These are phyloP conservation scores for Achaetomium macrosporum DNA, from an alignment of 2,329 filamentous ascomycete species.

Conservation along the genomic window DNA sequence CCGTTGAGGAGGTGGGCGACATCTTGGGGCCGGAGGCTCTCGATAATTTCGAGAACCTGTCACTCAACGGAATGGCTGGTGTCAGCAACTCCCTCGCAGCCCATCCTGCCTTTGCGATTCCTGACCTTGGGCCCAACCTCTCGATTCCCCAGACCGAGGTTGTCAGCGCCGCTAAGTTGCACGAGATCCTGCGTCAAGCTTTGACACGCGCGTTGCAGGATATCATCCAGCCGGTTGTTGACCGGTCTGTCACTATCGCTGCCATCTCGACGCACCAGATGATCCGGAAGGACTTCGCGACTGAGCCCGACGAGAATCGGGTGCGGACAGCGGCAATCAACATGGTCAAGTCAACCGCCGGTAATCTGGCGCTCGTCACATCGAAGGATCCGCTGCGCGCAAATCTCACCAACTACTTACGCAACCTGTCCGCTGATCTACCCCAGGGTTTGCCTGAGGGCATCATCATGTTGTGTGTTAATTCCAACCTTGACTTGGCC, in stretches of 20 bases:
- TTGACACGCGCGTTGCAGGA: constrained; percentile 88
- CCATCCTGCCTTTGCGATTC: constrained; percentile 71
- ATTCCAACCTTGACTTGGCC: constrained; percentile 90
- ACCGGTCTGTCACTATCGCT: constrained; percentile 94
- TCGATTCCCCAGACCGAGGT: constrained; percentile 76
- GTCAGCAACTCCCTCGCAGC: constrained; percentile 70
- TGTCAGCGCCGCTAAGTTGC: constrained; percentile 60
- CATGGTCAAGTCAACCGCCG: constrained; percentile 91
- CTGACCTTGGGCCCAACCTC: constrained; percentile 74
- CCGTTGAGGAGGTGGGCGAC: constrained; percentile 56
- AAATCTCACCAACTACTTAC: constrained; percentile 96
- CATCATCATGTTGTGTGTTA: constrained; percentile 96
- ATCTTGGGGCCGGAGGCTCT: constrained; percentile 60
- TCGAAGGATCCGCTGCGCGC: constrained; percentile 95
- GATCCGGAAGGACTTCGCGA: constrained; percentile 92
- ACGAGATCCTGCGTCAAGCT: constrained; percentile 76
- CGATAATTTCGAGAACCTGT: constrained; percentile 78
- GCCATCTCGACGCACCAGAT: constrained; percentile 95
- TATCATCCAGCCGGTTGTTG: constrained; percentile 95
- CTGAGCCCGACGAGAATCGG: constrained; percentile 83
- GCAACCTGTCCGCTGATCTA: constrained; percentile 60
- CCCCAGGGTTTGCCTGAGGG: constrained; percentile 85
- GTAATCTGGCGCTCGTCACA: constrained; percentile 91
- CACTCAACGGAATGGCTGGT: constrained; percentile 66
- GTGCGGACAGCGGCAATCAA: constrained; percentile 81